Base-by-base conservation (phyloP, 2,329 filamentous ascomycete species). In the Fusarium musae region DNA sequence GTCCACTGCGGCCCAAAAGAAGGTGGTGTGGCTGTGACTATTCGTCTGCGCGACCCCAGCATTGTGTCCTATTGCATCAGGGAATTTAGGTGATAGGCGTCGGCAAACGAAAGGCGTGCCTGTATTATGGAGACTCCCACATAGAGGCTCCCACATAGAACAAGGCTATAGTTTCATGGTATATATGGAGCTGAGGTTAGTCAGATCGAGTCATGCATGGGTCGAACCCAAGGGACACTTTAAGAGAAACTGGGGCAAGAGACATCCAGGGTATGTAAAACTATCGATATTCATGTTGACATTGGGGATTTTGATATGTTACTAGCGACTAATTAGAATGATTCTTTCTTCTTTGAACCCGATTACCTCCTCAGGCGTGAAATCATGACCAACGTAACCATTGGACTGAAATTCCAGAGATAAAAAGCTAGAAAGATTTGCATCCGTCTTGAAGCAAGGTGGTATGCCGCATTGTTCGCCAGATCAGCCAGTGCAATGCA, bases 1-100 rank as follows among this genome's bases (percentile, higher is more conserved):
- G 82, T 50, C 82, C 82, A 9, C 73, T 83, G 17, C 77, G 80
- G 60, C 81, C 82, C 19, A 79, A 79, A 65, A 78, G 73, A 63
- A 82, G 79, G 62, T 74, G 77, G 66, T 78, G 68, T 42, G 49
- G 37, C 49, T 32, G 19, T 34, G 42, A 9, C n/a, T 40, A 23
- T 32, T 53, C 23, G 36, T 44, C 34, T 34, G 26, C 39, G 28
- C 28, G 30, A 34, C 21, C 30, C 15, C 21, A 34, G 26, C 21
- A 28, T 26, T 15, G 34, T 40, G 40, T 49, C 6, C 15, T 62
- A 11, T 36, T 49, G 57, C 40, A 63, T 58, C 30, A 63, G 61
- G 43, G 47, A 42, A 67, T 67, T 53, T 63, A 37, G 26, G 26
- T 58, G 59, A 39, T 12, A 39, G 32, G 32, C 43, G 64, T 42